Evolutionary conservation across 1,284 basidiomycete species (phyloP).

Genomic region (Chalciporus sp.): DNA sequence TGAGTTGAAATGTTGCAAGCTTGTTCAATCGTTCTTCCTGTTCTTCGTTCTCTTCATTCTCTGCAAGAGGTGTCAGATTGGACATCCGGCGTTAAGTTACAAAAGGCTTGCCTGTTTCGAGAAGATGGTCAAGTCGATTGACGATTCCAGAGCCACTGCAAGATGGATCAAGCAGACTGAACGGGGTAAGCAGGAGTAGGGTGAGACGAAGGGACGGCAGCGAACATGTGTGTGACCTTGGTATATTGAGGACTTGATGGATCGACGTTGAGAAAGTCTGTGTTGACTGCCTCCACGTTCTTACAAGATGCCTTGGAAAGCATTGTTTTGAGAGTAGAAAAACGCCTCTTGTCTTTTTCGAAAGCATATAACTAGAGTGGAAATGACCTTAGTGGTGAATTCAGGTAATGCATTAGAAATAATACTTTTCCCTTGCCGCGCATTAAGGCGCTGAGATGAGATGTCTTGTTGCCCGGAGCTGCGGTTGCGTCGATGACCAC

Average conservation of each 20-base stretch:
- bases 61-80: slow-evolving; percentile 29
- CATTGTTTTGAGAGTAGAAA: slow-evolving; percentile 83
- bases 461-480: slow-evolving; percentile 98
- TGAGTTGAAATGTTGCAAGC: slow-evolving; percentile 86
- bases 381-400: slow-evolving; percentile 9
- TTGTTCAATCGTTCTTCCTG: slow-evolving; percentile 75
- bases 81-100: background rate
- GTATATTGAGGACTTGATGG: slow-evolving; percentile 64
- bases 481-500: slow-evolving; percentile 93
- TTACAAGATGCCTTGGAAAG: slow-evolving; percentile 74
- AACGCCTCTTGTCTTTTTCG: slow-evolving; percentile 81
- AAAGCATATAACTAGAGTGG: slow-evolving; percentile 75
- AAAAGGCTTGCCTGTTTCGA: slow-evolving; percentile 58
- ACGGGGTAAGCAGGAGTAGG: slow-evolving; percentile 3
- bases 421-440: slow-evolving; percentile 74
- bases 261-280: slow-evolving; percentile 80
- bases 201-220: slow-evolving; percentile 9
- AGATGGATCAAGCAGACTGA: slow-evolving; percentile 86
- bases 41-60: slow-evolving; percentile 50
- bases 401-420: background rate
- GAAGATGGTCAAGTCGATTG: slow-evolving; percentile 84
- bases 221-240: slow-evolving; percentile 83
- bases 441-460: slow-evolving; percentile 90
- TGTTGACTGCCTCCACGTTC: slow-evolving; percentile 74
- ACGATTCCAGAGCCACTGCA: slow-evolving; percentile 94